Percentiles rank a stretch among this genome's conserved stretches.
Evolutionary conservation across 2,329 filamentous ascomycete genomes (phyloP).

Genomic region (Cladosporium oxysporum): DNA sequence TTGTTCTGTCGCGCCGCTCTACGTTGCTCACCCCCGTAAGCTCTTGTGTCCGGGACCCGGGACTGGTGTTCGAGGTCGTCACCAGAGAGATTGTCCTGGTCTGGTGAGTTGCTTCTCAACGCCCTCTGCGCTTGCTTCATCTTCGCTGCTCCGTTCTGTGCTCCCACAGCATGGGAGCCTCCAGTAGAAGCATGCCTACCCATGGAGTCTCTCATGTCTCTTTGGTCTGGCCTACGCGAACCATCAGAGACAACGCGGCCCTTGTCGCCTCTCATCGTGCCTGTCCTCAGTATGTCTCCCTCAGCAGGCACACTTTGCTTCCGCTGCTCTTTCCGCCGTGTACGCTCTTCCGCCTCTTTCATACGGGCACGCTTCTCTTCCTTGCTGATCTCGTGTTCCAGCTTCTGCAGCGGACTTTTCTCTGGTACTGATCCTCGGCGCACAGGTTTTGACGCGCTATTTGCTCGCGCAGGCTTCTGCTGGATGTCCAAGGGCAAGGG

Average conservation of each 20-base stretch:
- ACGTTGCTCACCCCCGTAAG: constrained; percentile 16
- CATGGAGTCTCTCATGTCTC: constrained; percentile 13
- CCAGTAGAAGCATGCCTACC: constrained; percentile 19
- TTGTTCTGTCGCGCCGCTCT: constrained; percentile 13
- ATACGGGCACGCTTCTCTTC: constrained; percentile 88
- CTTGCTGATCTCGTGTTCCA: constrained; percentile 93
- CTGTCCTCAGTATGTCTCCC: constrained; percentile 23
- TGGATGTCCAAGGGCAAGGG: constrained; percentile 16
- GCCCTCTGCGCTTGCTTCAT: constrained; percentile 25
- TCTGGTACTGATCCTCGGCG: constrained; percentile 67
- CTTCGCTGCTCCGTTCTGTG: constrained; percentile 8
- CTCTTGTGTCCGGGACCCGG: constrained; percentile 9
- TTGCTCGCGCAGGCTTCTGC: constrained; percentile 27
- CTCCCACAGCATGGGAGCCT: background rate
- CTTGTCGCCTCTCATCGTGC: constrained; percentile 28
- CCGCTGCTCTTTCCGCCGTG: constrained; percentile 55
- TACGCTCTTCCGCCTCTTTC: constrained; percentile 75
- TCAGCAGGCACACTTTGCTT: constrained; percentile 24
- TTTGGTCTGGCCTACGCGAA: constrained; percentile 23
- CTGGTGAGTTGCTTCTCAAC: constrained; percentile 21
- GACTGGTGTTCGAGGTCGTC: constrained; percentile 19
- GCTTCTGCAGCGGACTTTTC: constrained; percentile 86
- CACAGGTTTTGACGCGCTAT: constrained; percentile 25
- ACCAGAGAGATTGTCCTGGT: constrained; percentile 7
- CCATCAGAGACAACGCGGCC: constrained; percentile 33